Base-by-base conservation (phyloP, 139 green algal genomes). In the Asterochloris erici region DNA sequence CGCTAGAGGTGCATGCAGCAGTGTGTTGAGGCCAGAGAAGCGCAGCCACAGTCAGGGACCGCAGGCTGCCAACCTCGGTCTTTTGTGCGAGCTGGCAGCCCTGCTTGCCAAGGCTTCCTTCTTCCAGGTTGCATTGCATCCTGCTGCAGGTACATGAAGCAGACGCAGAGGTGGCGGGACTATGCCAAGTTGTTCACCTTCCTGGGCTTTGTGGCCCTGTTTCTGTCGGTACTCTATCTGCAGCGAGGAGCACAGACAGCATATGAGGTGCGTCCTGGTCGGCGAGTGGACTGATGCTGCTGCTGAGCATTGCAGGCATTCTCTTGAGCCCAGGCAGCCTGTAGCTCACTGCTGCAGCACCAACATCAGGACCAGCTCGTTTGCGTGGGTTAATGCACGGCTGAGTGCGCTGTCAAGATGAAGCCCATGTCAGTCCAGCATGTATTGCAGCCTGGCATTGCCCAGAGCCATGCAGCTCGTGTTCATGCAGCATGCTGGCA, bases 181-280 rank as follows among this genome's bases (percentile, higher is more conserved):
- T 96, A 96, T 85, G 82, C 86, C 60, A 90, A 85, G 47, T 83
- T 97, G 17, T 91, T 94, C 63, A 73, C 83, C 14, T 95, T 96
- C 85, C 81, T 96, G 12, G 78, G 82, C 38, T 95, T 96, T 78
- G 86, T 93, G 16, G 84, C 81, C 0, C 85, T 95, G 15, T 93
- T 92, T 75, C 71, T 95, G 28, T 85, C 88, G 0, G 87, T 94
- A 21, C 88, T 96, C n/a, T 93, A 93, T 66, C 78, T 89, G 16
- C 91, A 96, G 83, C 85, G 91, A n/a, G 82, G 90, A 60, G 85
- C 92, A 10, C 78, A 89, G 13, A 80, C 88, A 16, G 87, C 87
- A 10, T 95, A 90, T 85, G 73, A 91, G 54, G 85, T 92, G 23
- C 66, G 17, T 68, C 14, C 21, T n/a, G 19, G 24, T 81, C 63